phyloP scores from a whole-genome alignment of 345 rosid species.

The Brassica incana region DNA sequence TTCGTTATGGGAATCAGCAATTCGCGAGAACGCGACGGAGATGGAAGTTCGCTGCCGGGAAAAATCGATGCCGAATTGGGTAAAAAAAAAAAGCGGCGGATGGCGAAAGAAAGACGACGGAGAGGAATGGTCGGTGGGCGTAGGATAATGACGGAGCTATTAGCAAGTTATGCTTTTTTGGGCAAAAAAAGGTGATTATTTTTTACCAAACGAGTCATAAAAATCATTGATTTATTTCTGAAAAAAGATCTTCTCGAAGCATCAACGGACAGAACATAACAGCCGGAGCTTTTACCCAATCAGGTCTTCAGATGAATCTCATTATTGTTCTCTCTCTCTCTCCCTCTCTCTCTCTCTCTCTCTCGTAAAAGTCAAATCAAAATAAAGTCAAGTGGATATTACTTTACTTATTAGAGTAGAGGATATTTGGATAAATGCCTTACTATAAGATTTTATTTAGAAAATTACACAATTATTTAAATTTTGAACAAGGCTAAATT shows the following conservation, averaged over 20 bases:
- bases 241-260: background rate
- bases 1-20: constrained; percentile 11
- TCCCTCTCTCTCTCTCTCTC: background rate
- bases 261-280: constrained; percentile 1
- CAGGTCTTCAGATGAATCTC: background rate
- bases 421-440: background rate
- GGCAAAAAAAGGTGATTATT: constrained; percentile 10
- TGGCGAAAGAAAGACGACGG: constrained; percentile 29
- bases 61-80: background rate
- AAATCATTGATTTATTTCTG: background rate
- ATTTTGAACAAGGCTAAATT: too few relatives aligned
- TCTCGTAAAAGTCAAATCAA: background rate
- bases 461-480: background rate
- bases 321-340: background rate
- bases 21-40: constrained; percentile 11
- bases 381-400: background rate
- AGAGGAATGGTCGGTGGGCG: constrained; percentile 26
- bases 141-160: constrained; percentile 29
- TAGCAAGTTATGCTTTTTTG: constrained; percentile 17
- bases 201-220: background rate
- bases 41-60: background rate
- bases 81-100: constrained; percentile 3
- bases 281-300: constrained; percentile 1
- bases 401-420: background rate
- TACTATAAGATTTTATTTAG: too few relatives aligned